Evolutionary conservation across 352 stramenopile species (phyloP), one percentile per base, ranked within the genome.

Genomic region (Pythium guiyangense): DNA sequence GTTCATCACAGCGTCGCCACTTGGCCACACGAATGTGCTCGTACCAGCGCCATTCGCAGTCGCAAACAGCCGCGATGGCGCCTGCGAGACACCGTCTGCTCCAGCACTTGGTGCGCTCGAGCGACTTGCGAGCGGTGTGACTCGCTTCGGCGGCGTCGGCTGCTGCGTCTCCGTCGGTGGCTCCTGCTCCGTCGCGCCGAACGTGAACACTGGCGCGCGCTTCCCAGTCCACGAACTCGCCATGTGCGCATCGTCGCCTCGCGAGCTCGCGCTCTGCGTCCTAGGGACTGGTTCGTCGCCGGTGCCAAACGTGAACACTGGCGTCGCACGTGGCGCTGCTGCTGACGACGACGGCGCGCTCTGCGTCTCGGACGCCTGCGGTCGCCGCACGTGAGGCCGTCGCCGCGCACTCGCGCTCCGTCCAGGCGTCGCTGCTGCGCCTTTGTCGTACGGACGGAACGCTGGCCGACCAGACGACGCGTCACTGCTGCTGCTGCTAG

Each of bases 381-480:
- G 31, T 11, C 12, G 17, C 18, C 20, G 31, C 10, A 15, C 20
- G 0, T 37, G 49, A 18, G 22, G 37, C 0, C 18, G 17, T 48
- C 26, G 44, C 35, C 8, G 15, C 27, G 18, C 9, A 10, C 15
- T 9, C 18, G 45, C 17, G n/a, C 20, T 46, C n/a, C 54, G 31
- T 14, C 12, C 11, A 35, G 10, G 6, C 35, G 43, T 37, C 26
- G 52, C 14, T 47, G 45, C 35, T 20, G 5, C 8, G n/a, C 27
- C 54, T 52, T 60, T 60, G 31, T 52, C 45, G 35, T 60, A 60
- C 34, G 54, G 54, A 20, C 35, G 45, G 37, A 60, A 60, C 11
- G 45, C 45, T 15, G 34, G 9, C 12, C 31, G 44, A 40, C 37
- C 29, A 8, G 26, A 17, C 22, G 15, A n/a, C 6, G 46, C 46